Evolutionary conservation across 2,329 filamentous ascomycete genomes (phyloP).

Genomic region (Xylaria sp.): DNA sequence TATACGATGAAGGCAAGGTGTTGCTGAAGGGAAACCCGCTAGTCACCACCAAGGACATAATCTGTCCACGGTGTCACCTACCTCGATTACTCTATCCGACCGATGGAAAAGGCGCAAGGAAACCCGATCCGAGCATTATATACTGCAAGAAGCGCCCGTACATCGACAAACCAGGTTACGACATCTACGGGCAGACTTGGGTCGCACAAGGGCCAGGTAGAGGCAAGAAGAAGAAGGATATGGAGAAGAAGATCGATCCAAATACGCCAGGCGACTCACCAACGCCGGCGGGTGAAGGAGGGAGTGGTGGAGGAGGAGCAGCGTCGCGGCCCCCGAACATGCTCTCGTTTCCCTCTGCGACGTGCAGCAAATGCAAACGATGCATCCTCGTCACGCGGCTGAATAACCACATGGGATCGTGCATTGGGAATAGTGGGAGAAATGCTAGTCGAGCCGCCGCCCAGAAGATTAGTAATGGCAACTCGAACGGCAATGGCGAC

Average conservation of each 20-base stretch:
- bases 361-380: constrained; percentile 74
- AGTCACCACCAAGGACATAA: constrained; percentile 75
- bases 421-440: constrained; percentile 73
- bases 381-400: constrained; percentile 73
- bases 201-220: constrained; percentile 75
- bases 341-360: constrained; percentile 72
- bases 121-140: constrained; percentile 73
- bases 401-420: constrained; percentile 76
- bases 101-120: constrained; percentile 73
- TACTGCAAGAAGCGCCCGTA: constrained; percentile 86
- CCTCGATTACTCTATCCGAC: constrained; percentile 78
- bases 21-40: constrained; percentile 78
- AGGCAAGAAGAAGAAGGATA: constrained; percentile 83
- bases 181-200: constrained; percentile 87
- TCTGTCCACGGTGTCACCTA: constrained; percentile 79
- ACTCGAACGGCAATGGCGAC: constrained; percentile 58
- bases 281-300: constrained; percentile 60
- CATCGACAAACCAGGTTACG: constrained; percentile 78
- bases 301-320: constrained; percentile 45
- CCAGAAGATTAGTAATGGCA: constrained; percentile 71
- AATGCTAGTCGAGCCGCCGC: constrained; percentile 71
- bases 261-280: constrained; percentile 58
- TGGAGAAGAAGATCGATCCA: constrained; percentile 66
- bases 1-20: constrained; percentile 76
- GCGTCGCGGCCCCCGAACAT: constrained; percentile 66